phyloP scores from a whole-genome alignment of 2,329 filamentous ascomycete species.

The Huntiella abstrusa region DNA sequence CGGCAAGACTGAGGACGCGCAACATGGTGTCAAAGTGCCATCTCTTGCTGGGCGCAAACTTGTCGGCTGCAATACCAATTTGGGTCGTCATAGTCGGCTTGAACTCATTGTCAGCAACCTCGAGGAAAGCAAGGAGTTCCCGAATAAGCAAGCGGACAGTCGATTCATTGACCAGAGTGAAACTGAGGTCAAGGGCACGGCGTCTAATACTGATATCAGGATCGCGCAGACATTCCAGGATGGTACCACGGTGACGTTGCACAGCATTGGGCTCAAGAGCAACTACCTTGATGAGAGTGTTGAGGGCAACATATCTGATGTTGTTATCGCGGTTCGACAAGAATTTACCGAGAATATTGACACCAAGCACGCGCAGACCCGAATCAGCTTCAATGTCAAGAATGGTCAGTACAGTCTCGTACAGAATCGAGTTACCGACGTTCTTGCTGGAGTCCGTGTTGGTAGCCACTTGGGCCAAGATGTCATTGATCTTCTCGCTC shows the following conservation, averaged over 20 bases:
- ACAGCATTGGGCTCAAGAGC: slow-evolving; percentile 96
- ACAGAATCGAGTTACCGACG: slow-evolving; percentile 92
- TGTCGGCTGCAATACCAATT: slow-evolving; percentile 90
- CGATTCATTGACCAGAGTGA: slow-evolving; percentile 91
- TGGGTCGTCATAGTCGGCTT: slow-evolving; percentile 97
- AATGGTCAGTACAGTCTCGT: slow-evolving; percentile 92
- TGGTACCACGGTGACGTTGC: slow-evolving; percentile 91
- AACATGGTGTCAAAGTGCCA: slow-evolving; percentile 99
- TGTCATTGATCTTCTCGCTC: slow-evolving; percentile 97
- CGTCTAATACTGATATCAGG: slow-evolving; percentile 95
- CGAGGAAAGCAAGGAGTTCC: slow-evolving; percentile 83
- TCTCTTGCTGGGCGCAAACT: slow-evolving; percentile 88
- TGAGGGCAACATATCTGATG: slow-evolving; percentile 92
- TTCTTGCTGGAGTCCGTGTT: slow-evolving; percentile 98
- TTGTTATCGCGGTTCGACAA: slow-evolving; percentile 98
- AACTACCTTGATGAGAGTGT: slow-evolving; percentile 94
- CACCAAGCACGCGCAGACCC: slow-evolving; percentile 77
- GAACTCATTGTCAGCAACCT: slow-evolving; percentile 96
- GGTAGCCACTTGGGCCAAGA: slow-evolving; percentile 88
- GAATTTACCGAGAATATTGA: slow-evolving; percentile 97
- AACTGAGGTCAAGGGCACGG: slow-evolving; percentile 89
- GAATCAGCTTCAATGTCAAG: slow-evolving; percentile 97
- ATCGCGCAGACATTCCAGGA: slow-evolving; percentile 85
- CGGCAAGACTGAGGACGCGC: slow-evolving; percentile 77
- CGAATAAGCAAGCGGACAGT: slow-evolving; percentile 88